These are phyloP conservation scores for Eutypella sp. DNA, from an alignment of 2,329 filamentous ascomycete genomes.

Conservation along the genomic window DNA sequence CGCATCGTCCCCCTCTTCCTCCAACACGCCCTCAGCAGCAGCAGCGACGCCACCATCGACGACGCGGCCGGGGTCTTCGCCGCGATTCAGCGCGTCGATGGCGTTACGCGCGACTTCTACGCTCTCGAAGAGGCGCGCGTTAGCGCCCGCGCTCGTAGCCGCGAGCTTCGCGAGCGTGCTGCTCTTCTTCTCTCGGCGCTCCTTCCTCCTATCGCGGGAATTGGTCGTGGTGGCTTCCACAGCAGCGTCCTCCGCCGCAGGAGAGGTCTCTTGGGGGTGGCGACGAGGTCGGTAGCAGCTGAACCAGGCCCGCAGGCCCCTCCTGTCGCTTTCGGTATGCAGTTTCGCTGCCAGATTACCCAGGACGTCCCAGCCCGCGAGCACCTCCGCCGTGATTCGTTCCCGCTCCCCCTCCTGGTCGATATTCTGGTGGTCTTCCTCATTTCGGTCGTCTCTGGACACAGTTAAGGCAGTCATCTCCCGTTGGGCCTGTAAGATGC, in stretches of 20 bases:
- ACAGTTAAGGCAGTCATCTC: slow-evolving; percentile 31
- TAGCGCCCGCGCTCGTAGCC: background rate
- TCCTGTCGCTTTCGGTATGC: no score
- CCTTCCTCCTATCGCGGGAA: background rate
- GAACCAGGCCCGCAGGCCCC: no score
- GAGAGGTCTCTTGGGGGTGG: slow-evolving; percentile 1
- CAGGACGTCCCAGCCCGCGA: slow-evolving; percentile 1
- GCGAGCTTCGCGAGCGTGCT: slow-evolving; percentile 3
- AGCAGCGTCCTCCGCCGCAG: background rate
- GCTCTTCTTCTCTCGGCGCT: background rate
- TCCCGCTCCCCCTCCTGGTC: slow-evolving; percentile 37
- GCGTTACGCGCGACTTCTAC: background rate
- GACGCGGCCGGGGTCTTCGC: background rate
- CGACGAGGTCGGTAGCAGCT: background rate
- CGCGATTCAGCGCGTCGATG: background rate
- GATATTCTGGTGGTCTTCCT: slow-evolving; percentile 22
- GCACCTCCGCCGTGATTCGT: background rate
- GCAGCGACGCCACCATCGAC: no score
- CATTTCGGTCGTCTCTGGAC: slow-evolving; percentile 22
- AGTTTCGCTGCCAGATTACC: slow-evolving; percentile 5
- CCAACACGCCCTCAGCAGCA: no score
- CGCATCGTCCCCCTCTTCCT: no score
- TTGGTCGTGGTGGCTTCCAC: background rate
- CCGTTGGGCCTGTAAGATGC: slow-evolving; percentile 53
- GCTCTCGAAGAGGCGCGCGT: background rate